Evolutionary conservation across 768 basidiomycete genomes (phyloP).

Genomic region (Pleurotus sapidus): DNA sequence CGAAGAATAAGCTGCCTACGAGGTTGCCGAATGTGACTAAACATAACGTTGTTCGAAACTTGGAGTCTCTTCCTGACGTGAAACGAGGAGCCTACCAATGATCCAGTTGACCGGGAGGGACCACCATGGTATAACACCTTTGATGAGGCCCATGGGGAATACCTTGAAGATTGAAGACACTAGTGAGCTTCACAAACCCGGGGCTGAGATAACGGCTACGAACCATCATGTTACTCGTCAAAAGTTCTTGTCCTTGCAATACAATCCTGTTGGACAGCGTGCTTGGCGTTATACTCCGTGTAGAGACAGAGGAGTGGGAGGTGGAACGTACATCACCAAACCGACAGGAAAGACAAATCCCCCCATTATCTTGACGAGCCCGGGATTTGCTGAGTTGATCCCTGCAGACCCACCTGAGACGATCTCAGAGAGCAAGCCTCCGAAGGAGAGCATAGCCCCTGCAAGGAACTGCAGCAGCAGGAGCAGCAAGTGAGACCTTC

Average conservation of each 20-base stretch:
- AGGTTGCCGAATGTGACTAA: slow-evolving; percentile 70
- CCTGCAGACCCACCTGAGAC: slow-evolving; percentile 56
- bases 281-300: neutral
- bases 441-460: slow-evolving; percentile 74
- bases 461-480: slow-evolving; percentile 49
- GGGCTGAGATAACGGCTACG: neutral
- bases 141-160: slow-evolving; percentile 67
- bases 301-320: neutral
- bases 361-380: slow-evolving; percentile 61
- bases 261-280: slow-evolving; percentile 51
- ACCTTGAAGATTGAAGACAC: slow-evolving; percentile 32
- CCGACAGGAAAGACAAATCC: slow-evolving; percentile 77
- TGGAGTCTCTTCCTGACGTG: slow-evolving; percentile 4
- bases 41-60: neutral
- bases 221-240: slow-evolving; percentile 81
- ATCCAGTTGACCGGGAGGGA: slow-evolving; percentile 65
- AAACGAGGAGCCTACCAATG: slow-evolving; percentile 41
- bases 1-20: slow-evolving; percentile 68
- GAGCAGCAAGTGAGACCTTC: neutral
- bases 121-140: slow-evolving; percentile 68
- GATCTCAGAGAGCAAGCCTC: slow-evolving; percentile 61
- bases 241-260: slow-evolving; percentile 64
- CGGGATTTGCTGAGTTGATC: slow-evolving; percentile 53
- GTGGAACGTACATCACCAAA: slow-evolving; percentile 59
- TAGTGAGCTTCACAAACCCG: neutral